Base-by-base conservation (phyloP, 2,329 filamentous ascomycete genomes). In the Phyllosticta citrichinensis region DNA sequence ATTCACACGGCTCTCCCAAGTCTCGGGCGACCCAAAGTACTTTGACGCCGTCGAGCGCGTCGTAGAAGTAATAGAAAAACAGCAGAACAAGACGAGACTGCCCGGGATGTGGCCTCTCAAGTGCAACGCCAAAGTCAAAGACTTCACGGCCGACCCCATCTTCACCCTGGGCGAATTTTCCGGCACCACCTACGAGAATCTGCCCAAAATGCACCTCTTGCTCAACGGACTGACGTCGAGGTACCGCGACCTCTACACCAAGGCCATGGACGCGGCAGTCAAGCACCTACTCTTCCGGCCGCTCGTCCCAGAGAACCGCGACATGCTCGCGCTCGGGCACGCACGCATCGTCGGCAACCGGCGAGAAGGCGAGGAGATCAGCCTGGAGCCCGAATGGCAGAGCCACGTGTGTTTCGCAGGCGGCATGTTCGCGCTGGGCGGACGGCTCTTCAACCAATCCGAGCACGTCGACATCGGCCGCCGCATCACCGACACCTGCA, bases 381-480 rank as follows among this genome's bases (percentile, higher is more conserved):
- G n/a, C 17, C 71, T 82, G 5, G 72, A 77, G 11, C 77, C 82
- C 12, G 78, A 84, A 65, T 77, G 79, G 25, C 79, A 83, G 57
- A 83, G 86, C 69, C 75, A 86, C 14, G 77, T 75, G 24, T 86
- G 83, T 72, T 86, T 83, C 67, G 76, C 80, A 0, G 83, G 83
- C 11, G 83, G 83, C 58, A 86, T 86, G 83, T 81, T 84, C 63
- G 83, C 80, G 0, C 70, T 86, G 0, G 83, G 83, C 27, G 79
- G 82, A 53, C 82, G 80, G 66, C 67, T 85, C 1, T 85, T 85
- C 68, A 71, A 76, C 14, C 75, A 81, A n/a, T 71, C 79, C 2
- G 72, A 73, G 17, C 82, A 86, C 65, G 73, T 86, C 63, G 73
- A 77, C 0, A 78, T 85, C 57, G 84, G 81, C 11, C 74, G 76